Evolutionary conservation across 805 yeast species (phyloP).

Genomic region (Tetrapisispora fleetii): DNA sequence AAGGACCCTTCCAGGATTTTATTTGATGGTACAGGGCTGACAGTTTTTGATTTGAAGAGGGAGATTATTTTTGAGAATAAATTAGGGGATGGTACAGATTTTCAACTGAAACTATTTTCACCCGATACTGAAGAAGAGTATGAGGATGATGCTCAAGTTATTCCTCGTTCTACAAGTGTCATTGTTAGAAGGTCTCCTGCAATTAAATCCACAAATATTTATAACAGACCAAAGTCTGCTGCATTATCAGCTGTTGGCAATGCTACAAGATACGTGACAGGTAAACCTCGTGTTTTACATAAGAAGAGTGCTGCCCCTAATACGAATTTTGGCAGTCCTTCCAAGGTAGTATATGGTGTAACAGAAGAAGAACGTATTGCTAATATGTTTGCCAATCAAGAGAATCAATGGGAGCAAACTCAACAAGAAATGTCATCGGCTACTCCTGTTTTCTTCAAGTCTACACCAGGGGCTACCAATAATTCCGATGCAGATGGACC

Average conservation of each 20-base stretch:
- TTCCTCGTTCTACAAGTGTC: conserved; percentile 81
- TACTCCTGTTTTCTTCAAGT: conserved; percentile 55
- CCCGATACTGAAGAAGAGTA: conserved; percentile 68
- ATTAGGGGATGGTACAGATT: conserved; percentile 75
- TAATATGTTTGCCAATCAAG: conserved; percentile 87
- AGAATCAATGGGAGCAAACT: conserved; percentile 89
- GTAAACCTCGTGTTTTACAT: conserved; percentile 47
- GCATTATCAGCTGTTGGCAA: conserved; percentile 37
- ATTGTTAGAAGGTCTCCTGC: conserved; percentile 75
- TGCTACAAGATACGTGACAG: conserved; percentile 62
- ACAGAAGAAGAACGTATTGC: conserved; percentile 83
- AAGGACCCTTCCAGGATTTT: conserved; percentile 65
- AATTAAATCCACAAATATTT: conserved; percentile 21
- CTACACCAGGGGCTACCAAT: conserved; percentile 21
- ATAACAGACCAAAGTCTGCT: conserved; percentile 25
- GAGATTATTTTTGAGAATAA: conserved; percentile 78
- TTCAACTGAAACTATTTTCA: conserved; percentile 63
- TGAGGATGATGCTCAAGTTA: conserved; percentile 80
- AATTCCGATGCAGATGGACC: conserved; percentile 40
- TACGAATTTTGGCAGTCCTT: conserved; percentile 5
- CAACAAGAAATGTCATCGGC: conserved; percentile 86
- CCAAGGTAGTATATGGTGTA: conserved; percentile 32
- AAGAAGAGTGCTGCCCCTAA: conserved; percentile 14
- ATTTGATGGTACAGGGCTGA: conserved; percentile 94
- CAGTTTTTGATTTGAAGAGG: conserved; percentile 87